phyloP scores from a whole-genome alignment of 352 stramenopile species.

The Salisapilia sapeloensis region DNA sequence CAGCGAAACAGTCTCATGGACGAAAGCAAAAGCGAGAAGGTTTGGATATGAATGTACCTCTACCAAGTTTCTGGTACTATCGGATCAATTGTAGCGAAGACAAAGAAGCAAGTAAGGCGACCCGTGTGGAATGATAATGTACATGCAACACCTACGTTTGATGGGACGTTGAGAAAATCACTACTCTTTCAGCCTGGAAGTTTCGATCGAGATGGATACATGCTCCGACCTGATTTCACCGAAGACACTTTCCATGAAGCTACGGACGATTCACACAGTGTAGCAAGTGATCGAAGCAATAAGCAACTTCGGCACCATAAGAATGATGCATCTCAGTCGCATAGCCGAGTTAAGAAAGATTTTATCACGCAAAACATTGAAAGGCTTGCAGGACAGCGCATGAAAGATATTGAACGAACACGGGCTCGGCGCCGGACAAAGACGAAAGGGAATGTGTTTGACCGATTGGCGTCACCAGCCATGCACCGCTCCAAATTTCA shows the following conservation, averaged over 20 bases:
- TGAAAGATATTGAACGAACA: neutral
- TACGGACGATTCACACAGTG: too few species aligned
- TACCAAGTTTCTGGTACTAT: too few species aligned
- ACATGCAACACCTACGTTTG: constrained; percentile 15
- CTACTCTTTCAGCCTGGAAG: constrained; percentile 26
- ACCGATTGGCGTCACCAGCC: constrained; percentile 12
- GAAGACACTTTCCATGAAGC: too few species aligned
- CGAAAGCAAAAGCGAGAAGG: too few species aligned
- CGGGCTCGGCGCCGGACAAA: neutral
- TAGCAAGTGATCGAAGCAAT: too few species aligned
- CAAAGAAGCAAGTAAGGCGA: constrained; percentile 2
- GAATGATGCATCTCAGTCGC: constrained; percentile 1
- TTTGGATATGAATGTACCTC: too few species aligned
- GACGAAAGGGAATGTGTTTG: constrained; percentile 13
- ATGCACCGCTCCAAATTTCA: neutral
- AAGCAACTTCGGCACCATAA: constrained; percentile 6
- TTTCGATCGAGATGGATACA: too few species aligned
- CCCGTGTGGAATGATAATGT: constrained; percentile 33
- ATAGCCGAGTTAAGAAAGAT: constrained; percentile 15
- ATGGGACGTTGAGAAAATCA: constrained; percentile 28
- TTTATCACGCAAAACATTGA: constrained; percentile 46
- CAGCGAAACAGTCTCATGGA: too few species aligned
- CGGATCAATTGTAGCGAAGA: too few species aligned
- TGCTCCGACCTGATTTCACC: too few species aligned
- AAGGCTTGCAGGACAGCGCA: constrained; percentile 12